A percentile compares a stretch with the other conserved stretches of the same genome.
phyloP scores from a whole-genome alignment of 441 rosid species.

The Adansonia rubrostipa region DNA sequence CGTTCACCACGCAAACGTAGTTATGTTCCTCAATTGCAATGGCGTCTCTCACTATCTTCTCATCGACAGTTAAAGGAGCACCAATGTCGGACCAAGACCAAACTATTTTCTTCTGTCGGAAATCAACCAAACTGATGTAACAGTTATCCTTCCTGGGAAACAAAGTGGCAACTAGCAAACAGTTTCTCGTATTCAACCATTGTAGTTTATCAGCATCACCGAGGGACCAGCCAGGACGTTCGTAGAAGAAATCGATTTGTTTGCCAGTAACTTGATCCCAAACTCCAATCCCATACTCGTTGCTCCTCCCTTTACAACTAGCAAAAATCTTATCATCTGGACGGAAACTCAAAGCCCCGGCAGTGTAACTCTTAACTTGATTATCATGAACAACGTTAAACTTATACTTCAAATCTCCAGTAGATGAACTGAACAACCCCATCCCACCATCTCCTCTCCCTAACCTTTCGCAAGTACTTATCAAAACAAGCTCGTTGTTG shows the following conservation, averaged over 20 bases:
- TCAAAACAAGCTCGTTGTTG: constrained; percentile 59
- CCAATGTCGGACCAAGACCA: constrained; percentile 96
- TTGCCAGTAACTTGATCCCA: constrained; percentile 91
- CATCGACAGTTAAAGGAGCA: constrained; percentile 58
- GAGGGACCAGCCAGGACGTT: constrained; percentile 80
- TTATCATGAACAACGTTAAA: constrained; percentile 77
- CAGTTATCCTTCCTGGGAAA: constrained; percentile 95
- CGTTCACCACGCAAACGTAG: constrained; percentile 85
- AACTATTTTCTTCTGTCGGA: constrained; percentile 81
- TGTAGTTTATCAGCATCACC: constrained; percentile 98
- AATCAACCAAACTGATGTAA: constrained; percentile 87
- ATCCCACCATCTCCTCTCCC: constrained; percentile 92
- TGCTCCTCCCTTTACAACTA: constrained; percentile 89
- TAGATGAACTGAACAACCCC: constrained; percentile 80
- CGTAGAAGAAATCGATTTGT: constrained; percentile 89
- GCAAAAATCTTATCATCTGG: constrained; percentile 59
- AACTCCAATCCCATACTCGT: constrained; percentile 92
- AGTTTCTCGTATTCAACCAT: constrained; percentile 71
- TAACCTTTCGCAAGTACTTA: constrained; percentile 78
- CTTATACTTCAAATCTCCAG: constrained; percentile 76
- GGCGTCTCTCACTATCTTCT: constrained; percentile 89
- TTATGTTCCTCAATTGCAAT: constrained; percentile 85
- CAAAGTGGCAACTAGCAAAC: constrained; percentile 86
- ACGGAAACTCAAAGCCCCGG: constrained; percentile 79
- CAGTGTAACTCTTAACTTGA: constrained; percentile 78